Percentiles rank a stretch among this genome's conserved stretches.
Evolutionary conservation across 768 basidiomycete genomes (phyloP).

Genomic region (Boletus fagicola): DNA sequence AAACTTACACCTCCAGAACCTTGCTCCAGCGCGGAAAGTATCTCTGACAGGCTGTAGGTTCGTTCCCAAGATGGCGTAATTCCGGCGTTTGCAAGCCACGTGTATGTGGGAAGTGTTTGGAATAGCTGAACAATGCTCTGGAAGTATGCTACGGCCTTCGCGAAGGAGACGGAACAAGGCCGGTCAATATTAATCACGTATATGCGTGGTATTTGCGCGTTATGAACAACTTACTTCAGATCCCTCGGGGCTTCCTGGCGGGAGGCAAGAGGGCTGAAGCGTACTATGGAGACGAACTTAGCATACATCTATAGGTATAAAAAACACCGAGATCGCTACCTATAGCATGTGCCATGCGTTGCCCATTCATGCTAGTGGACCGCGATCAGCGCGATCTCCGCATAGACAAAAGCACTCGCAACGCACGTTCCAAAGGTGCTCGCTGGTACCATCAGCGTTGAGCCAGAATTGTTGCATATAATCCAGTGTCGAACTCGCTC

Average conservation of each 20-base stretch:
- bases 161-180: neutral
- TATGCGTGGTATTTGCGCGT: neutral
- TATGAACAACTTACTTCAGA: slow-evolving; percentile 47
- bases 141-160: slow-evolving; percentile 66
- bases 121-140: slow-evolving; percentile 55
- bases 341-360: slow-evolving; percentile 58
- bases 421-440: slow-evolving; percentile 69
- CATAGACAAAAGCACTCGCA: neutral
- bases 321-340: slow-evolving; percentile 7
- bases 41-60: slow-evolving; percentile 55
- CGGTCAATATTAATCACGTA: neutral
- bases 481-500: slow-evolving; percentile 52
- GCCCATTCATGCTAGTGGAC: slow-evolving; percentile 62
- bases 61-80: slow-evolving; percentile 59
- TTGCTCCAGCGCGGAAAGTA: slow-evolving; percentile 53
- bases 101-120: slow-evolving; percentile 69
- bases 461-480: slow-evolving; percentile 69
- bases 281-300: slow-evolving; percentile 42
- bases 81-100: slow-evolving; percentile 68
- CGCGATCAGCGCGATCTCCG: neutral
- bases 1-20: slow-evolving; percentile 46
- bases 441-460: slow-evolving; percentile 56
- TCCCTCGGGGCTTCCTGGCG: slow-evolving; percentile 53
- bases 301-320: neutral
- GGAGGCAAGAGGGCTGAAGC: slow-evolving; percentile 54